These are phyloP conservation scores for Heterobasidion irregulare DNA, from an alignment of 1,284 basidiomycete species.

Conservation along the genomic window DNA sequence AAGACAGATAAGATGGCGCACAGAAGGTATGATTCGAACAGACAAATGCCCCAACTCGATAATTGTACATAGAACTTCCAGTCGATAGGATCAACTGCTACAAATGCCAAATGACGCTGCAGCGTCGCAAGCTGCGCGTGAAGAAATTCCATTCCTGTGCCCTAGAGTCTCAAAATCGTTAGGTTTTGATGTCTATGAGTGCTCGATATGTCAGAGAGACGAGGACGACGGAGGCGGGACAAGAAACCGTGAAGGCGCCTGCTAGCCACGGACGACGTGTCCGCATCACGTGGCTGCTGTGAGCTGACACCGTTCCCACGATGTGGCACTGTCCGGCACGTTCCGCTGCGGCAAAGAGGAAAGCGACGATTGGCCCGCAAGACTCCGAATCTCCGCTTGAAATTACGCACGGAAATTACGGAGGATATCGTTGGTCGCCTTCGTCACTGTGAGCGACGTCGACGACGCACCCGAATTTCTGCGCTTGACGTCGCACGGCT, in stretches of 20 bases:
- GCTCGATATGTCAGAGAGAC: too few species aligned
- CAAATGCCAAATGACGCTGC: constrained; percentile 35
- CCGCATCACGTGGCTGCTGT: not conserved
- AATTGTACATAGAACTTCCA: constrained; percentile 37
- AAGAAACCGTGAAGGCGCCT: too few species aligned
- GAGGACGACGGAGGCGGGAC: too few species aligned
- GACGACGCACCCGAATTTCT: constrained; percentile 6
- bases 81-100: constrained; percentile 25
- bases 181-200: too few species aligned
- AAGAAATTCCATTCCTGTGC: constrained; percentile 42
- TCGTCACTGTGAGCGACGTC: constrained; percentile 12
- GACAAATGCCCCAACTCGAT: constrained; percentile 72
- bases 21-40: constrained; percentile 81
- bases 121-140: constrained; percentile 45
- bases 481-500: constrained; percentile 4
- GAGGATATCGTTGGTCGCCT: constrained; percentile 8
- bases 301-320: too few species aligned
- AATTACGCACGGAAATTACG: constrained; percentile 4
- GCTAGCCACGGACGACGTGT: not conserved
- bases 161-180: too few species aligned
- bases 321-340: too few species aligned
- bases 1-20: constrained; percentile 26
- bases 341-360: not conserved
- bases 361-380: constrained; percentile 7
- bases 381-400: constrained; percentile 6